Conservation (phyloP, 139 green algal genomes). For the Asterochloris sp. region DNA sequence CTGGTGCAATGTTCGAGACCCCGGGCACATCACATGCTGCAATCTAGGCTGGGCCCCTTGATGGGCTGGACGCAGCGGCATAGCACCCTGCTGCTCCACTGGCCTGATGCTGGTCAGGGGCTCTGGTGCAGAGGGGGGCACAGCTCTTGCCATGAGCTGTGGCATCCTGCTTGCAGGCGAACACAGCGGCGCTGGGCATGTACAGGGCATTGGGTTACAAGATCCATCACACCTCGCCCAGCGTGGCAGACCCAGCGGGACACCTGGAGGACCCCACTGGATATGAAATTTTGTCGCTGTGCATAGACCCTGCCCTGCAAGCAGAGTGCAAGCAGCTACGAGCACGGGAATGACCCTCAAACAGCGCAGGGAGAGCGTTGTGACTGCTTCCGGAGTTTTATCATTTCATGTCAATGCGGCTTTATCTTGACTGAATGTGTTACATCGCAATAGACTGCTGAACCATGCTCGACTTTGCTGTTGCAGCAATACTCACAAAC, state of each 20-base stretch:
- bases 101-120: not conserved
- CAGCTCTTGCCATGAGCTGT: not conserved
- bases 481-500: no score
- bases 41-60: not conserved
- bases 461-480: no score
- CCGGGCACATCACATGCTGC: not conserved
- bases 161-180: conserved; percentile 3
- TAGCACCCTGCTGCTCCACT: not conserved
- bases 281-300: conserved; percentile 17
- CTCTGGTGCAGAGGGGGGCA: not conserved
- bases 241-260: not conserved
- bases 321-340: no score
- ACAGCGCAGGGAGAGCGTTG: no score
- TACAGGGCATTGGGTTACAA: conserved; percentile 9
- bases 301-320: no score
- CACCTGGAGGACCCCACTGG: conserved; percentile 9
- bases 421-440: no score
- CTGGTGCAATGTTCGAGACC: not conserved
- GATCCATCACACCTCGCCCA: not conserved
- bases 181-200: conserved; percentile 10
- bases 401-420: no score
- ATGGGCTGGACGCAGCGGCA: not conserved
- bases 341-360: no score
- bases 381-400: no score
- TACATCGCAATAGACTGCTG: no score